A percentile compares a stretch with the other conserved stretches of the same genome.
Evolutionary conservation across 2,329 filamentous ascomycete genomes (phyloP).

Genomic region (Fusarium bactridioides): DNA sequence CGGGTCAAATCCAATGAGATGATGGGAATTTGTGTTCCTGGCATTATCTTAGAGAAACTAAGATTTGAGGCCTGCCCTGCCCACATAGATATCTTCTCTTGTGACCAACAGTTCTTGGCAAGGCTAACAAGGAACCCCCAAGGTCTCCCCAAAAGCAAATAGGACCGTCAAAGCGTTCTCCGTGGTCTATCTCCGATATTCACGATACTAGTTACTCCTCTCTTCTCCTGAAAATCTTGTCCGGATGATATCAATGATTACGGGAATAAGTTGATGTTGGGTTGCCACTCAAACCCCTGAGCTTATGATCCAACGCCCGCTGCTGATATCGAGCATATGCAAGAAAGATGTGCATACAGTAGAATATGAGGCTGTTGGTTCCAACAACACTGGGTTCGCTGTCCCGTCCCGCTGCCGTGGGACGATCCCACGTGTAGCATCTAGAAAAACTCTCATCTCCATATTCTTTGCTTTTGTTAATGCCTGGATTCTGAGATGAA

Average conservation of each 20-base stretch:
- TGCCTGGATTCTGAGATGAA: neutral
- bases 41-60: neutral
- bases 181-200: neutral
- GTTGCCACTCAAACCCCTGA: conserved; percentile 7
- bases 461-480: conserved; percentile 11
- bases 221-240: conserved; percentile 15
- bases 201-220: neutral
- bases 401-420: conserved; percentile 29
- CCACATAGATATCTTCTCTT: conserved; percentile 18
- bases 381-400: conserved; percentile 1
- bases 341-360: neutral
- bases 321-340: neutral
- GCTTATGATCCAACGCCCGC: neutral
- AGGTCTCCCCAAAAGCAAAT: conserved; percentile 5
- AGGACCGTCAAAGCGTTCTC: conserved; percentile 6
- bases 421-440: conserved; percentile 30
- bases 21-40: conserved; percentile 1
- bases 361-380: conserved; percentile 17
- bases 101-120: conserved; percentile 23
- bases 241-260: neutral
- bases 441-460: conserved; percentile 3
- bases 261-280: neutral
- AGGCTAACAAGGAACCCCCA: neutral
- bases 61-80: conserved; percentile 21
- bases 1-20: neutral